Evolutionary conservation across 352 stramenopile species (phyloP), one percentile per base, ranked within the genome.

Genomic region (Phytopythium sindhum): DNA sequence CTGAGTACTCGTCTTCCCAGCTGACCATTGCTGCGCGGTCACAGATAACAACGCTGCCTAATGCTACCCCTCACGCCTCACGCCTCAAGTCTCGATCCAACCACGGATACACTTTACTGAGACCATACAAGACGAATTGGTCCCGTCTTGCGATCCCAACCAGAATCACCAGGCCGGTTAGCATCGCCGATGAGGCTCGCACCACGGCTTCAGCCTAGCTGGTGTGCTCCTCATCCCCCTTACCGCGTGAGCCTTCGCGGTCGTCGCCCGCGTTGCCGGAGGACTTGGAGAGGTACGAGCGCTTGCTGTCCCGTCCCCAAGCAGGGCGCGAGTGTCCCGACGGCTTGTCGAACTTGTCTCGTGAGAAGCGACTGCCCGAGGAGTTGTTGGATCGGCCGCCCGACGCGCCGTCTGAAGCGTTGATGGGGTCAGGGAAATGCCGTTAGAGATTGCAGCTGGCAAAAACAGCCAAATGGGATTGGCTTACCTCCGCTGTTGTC

Each of bases 271-370:
- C 42, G 45, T 60, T 68, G 50, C 67, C 73, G 9, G 9, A 56
- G 33, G 74, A 74, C 67, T 85, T 86, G 64, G 51, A 75, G 45
- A 78, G 64, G 23, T 61, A 79, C 39, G 77, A 74, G 21, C 82
- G 80, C 71, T 89, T 88, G 65, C 48, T 83, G 35, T 88, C 76
- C 60, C 83, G 81, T 23, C 74, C 70, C 83, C 83, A 90, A 26
- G 74, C 72, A 24, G 76, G 78, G 63, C 83, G 76, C 41, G 81
- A 73, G 47, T 82, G 66, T 2, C 37, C 60, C 44, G 69, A 60
- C 23, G 68, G 66, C 65, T 70, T 82, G 59, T 86, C 79, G 28
- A 77, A 68, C 61, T 70, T 82, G 59, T 86, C 79, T 26, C 79
- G 79, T n/a, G 77, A 73, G 64, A 81, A 85, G 60, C 78, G 82